Conservation (phyloP, 345 rosid genomes). For the Arabis hirsuta region DNA sequence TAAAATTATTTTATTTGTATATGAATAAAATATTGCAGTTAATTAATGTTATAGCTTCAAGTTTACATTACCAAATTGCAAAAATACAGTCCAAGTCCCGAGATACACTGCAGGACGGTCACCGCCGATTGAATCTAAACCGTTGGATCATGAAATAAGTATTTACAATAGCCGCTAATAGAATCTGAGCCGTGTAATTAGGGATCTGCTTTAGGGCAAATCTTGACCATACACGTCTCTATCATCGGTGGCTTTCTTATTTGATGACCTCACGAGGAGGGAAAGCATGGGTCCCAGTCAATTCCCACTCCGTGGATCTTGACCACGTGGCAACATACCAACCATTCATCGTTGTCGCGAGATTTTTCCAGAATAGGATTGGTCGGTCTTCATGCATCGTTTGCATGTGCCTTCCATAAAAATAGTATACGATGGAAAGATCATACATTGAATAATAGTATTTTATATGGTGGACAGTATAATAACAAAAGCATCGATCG, state of each 20-base stretch:
- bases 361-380: conserved; percentile 41
- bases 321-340: conserved; percentile 39
- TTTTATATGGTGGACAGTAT: conserved; percentile 37
- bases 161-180: conserved; percentile 52
- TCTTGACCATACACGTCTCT: conserved; percentile 57
- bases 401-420: conserved; percentile 45
- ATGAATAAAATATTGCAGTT: conserved; percentile 40
- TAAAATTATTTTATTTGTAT: conserved; percentile 4
- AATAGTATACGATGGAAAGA: conserved; percentile 13
- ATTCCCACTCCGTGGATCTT: conserved; percentile 13
- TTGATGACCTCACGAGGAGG: conserved; percentile 51
- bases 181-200: conserved; percentile 55
- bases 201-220: conserved; percentile 44
- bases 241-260: conserved; percentile 10
- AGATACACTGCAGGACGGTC: conserved; percentile 66
- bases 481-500: conserved; percentile 12
- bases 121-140: conserved; percentile 58
- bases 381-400: conserved; percentile 47
- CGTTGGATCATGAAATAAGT: conserved; percentile 53
- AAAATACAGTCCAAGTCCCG: conserved; percentile 45
- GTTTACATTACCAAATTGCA: conserved; percentile 52
- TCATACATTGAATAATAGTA: conserved; percentile 15
- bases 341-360: conserved; percentile 39
- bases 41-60: conserved; percentile 29
- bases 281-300: conserved; percentile 38